phyloP scores from a whole-genome alignment of 2,329 filamentous ascomycete genomes.

The Colletotrichum incanum region DNA sequence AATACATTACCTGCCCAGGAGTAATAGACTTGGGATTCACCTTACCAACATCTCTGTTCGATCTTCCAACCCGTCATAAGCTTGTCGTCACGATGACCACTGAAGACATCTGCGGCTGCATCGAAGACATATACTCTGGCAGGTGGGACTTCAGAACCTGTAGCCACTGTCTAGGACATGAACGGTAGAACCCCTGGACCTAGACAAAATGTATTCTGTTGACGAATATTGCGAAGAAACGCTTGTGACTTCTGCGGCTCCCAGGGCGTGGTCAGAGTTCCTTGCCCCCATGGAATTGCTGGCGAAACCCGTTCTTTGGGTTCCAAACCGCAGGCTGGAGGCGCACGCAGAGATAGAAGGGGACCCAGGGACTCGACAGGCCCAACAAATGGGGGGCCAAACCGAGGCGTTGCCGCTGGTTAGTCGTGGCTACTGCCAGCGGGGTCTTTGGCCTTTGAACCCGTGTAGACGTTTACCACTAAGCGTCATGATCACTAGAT shows the following conservation, averaged over 20 bases:
- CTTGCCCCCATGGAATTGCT: constrained; percentile 29
- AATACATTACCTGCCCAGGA: no score
- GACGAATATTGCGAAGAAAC: constrained; percentile 6
- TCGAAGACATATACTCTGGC: constrained; percentile 38
- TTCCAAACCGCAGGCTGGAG: constrained; percentile 11
- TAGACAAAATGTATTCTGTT: background rate
- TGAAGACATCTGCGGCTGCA: constrained; percentile 45
- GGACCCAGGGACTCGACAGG: constrained; percentile 26
- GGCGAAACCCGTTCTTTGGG: constrained; percentile 13
- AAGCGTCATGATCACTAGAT: background rate
- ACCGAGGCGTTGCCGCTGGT: constrained; percentile 28
- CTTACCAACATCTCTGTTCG: no score
- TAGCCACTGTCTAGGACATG: constrained; percentile 31
- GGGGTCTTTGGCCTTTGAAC: background rate
- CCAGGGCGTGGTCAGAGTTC: constrained; percentile 36
- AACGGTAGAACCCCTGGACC: constrained; percentile 2
- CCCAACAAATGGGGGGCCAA: constrained; percentile 8
- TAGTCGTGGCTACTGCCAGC: constrained; percentile 1
- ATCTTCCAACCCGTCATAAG: background rate
- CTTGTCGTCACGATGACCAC: constrained; percentile 16
- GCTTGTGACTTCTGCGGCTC: constrained; percentile 33
- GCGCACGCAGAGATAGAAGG: constrained; percentile 15
- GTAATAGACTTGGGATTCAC: background rate
- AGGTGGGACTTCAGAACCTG: constrained; percentile 42
- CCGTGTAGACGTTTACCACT: constrained; percentile 1